Evolutionary conservation across 306 rosid genomes (phyloP).

Genomic region (Morella rubra): DNA sequence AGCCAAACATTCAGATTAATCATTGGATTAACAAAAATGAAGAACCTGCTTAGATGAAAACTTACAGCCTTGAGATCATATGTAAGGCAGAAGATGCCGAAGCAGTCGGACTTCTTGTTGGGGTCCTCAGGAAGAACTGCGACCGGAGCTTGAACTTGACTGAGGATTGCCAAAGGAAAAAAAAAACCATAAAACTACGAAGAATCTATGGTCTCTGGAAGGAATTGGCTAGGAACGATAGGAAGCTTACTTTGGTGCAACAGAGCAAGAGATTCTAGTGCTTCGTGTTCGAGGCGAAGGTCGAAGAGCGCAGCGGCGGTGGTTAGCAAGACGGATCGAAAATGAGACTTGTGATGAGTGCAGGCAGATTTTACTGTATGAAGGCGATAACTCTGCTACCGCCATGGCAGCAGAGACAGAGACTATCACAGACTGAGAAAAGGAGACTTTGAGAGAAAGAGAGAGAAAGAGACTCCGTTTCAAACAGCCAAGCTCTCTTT

Average conservation of each 20-base stretch:
- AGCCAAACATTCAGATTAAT: background rate
- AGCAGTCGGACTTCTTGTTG: constrained; percentile 70
- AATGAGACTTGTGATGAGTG: constrained; percentile 50
- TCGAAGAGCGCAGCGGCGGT: constrained; percentile 38
- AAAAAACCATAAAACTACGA: constrained; percentile 6
- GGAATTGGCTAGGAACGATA: background rate
- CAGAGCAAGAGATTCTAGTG: constrained; percentile 63
- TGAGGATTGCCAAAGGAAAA: constrained; percentile 26
- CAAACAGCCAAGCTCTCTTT: constrained; percentile 1
- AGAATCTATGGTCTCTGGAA: background rate
- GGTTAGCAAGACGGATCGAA: constrained; percentile 40
- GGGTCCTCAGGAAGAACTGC: constrained; percentile 39
- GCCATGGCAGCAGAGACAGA: constrained; percentile 62
- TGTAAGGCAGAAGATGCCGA: constrained; percentile 88
- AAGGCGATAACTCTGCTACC: constrained; percentile 56
- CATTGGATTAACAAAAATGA: constrained; percentile 10
- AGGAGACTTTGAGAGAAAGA: background rate
- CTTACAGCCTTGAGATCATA: constrained; percentile 92
- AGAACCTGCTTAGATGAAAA: constrained; percentile 1
- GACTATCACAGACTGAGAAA: too few relatives aligned
- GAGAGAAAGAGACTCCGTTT: background rate
- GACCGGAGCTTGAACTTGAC: constrained; percentile 70
- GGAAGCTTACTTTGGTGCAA: constrained; percentile 67
- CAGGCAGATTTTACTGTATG: constrained; percentile 43
- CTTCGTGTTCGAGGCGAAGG: constrained; percentile 35